phyloP scores from a whole-genome alignment of 129 eudicot species.

The Helichrysum umbraculigerum region DNA sequence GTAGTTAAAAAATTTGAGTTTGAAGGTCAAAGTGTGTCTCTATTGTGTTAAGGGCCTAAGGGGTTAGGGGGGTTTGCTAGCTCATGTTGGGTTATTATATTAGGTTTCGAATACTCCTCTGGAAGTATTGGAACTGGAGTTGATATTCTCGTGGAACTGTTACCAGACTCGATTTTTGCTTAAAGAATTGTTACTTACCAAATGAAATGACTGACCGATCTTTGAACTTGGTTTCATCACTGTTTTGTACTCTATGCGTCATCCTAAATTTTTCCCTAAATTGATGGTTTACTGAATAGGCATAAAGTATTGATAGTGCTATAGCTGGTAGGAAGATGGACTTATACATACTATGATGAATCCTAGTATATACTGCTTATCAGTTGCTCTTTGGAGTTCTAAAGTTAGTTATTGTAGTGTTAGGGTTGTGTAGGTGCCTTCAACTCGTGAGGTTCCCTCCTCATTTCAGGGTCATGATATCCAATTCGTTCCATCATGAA shows the following conservation, averaged over 20 bases:
- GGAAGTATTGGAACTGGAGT: neutral
- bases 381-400: neutral
- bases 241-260: slow-evolving; percentile 1
- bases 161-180: neutral
- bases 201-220: neutral
- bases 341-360: neutral
- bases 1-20: neutral
- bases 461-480: neutral
- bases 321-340: neutral
- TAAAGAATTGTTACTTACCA: neutral
- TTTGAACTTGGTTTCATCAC: slow-evolving; percentile 10
- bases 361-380: neutral
- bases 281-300: neutral
- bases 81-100: no score
- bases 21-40: slow-evolving; percentile 2
- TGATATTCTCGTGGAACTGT: neutral
- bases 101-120: neutral
- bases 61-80: neutral
- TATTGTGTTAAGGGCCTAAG: slow-evolving; percentile 2
- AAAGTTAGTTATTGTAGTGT: neutral
- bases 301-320: neutral
- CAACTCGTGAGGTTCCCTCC: neutral
- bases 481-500: neutral
- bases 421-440: neutral
- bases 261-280: neutral